These are phyloP conservation scores for Sutorius eximius DNA, from an alignment of 1,284 basidiomycete species.

Conservation along the genomic window DNA sequence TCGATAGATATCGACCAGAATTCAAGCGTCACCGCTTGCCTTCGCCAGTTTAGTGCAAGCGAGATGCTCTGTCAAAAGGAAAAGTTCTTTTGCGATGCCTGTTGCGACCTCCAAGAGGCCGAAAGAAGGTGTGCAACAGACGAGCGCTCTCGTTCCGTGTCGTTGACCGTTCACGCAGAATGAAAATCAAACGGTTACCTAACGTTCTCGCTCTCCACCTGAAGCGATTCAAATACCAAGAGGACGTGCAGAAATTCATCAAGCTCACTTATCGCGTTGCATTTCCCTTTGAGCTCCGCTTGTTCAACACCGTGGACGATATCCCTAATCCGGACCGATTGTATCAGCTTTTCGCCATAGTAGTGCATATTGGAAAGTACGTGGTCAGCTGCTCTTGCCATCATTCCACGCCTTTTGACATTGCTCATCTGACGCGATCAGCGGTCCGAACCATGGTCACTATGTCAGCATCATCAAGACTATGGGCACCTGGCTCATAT, in stretches of 20 bases:
- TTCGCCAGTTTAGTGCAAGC: constrained; percentile 93
- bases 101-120: constrained; percentile 95
- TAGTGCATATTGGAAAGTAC: constrained; percentile 96
- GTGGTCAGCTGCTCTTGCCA: constrained; percentile 36
- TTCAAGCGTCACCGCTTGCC: constrained; percentile 91
- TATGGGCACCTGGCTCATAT: constrained; percentile 84
- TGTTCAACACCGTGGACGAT: constrained; percentile 97
- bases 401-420: constrained; percentile 14
- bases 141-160: constrained; percentile 2
- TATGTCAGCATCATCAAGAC: constrained; percentile 95
- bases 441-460: constrained; percentile 95
- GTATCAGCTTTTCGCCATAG: constrained; percentile 93
- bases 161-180: constrained; percentile 50
- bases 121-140: constrained; percentile 76
- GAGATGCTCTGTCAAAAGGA: constrained; percentile 98
- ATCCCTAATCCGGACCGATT: constrained; percentile 85
- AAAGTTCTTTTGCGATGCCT: constrained; percentile 98
- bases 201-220: constrained; percentile 94
- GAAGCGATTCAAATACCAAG: constrained; percentile 98
- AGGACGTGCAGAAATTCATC: constrained; percentile 84
- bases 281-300: constrained; percentile 89
- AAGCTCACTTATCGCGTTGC: constrained; percentile 96
- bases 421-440: constrained; percentile 36
- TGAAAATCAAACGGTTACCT: constrained; percentile 97
- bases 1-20: constrained; percentile 99